Conservation (phyloP, 805 yeast species). For the Spathaspora arborariae region DNA sequence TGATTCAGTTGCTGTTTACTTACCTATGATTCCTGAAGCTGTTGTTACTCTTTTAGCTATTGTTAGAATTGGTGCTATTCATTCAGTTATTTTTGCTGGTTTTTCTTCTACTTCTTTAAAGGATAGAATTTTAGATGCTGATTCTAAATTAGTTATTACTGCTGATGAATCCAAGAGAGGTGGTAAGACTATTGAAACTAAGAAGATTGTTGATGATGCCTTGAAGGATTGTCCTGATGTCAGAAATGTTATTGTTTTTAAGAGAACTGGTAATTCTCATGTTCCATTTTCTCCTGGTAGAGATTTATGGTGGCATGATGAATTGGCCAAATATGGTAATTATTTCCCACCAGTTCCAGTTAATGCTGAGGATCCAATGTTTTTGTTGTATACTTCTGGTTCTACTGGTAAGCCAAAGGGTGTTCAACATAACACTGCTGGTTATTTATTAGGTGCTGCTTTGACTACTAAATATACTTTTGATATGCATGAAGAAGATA, state of each 20-base stretch:
- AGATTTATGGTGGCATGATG: conserved; percentile 96
- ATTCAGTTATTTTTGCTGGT: conserved; percentile 96
- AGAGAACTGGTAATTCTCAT: conserved; percentile 76
- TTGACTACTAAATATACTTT: conserved; percentile 89
- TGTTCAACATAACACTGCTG: conserved; percentile 92
- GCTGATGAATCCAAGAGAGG: conserved; percentile 96
- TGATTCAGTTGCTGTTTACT: conserved; percentile 92
- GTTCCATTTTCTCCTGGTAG: conserved; percentile 75
- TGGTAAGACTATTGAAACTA: conserved; percentile 87
- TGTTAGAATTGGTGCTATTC: conserved; percentile 91
- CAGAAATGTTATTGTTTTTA: conserved; percentile 78
- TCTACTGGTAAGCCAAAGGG: conserved; percentile 99
- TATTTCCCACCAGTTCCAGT: conserved; percentile 87
- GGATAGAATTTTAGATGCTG: conserved; percentile 88
- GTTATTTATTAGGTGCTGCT: conserved; percentile 89
- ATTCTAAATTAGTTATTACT: conserved; percentile 82
- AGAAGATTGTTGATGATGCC: conserved; percentile 94
- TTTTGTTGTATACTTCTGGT: conserved; percentile 94
- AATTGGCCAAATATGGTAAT: conserved; percentile 71
- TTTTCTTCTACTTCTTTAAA: conserved; percentile 88
- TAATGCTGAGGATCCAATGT: conserved; percentile 89
- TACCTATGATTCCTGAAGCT: conserved; percentile 98
- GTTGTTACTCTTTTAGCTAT: conserved; percentile 91
- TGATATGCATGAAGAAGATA: conserved; percentile 86
- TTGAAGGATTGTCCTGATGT: conserved; percentile 71